Base-by-base conservation (phyloP, 2,329 filamentous ascomycete species). In the Neophaeococcomyces aloes region DNA sequence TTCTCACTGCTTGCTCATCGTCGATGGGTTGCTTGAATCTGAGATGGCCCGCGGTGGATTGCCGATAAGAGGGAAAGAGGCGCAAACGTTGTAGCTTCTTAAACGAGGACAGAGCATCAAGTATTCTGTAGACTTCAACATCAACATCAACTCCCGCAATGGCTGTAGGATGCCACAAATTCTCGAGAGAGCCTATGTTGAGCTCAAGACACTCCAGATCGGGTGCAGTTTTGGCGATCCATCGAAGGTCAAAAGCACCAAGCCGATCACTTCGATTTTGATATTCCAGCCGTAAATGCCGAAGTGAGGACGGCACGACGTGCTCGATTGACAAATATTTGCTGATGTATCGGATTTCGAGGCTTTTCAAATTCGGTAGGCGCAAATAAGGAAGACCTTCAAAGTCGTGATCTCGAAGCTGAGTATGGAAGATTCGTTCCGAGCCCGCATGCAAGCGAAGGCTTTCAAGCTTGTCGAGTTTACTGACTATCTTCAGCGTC, bases 91-190 rank as follows among this genome's bases (percentile, higher is more conserved):
- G 38, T n/a, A 56, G 43, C 1, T 45, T 47, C n/a, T 40, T 42
- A 29, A 56, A 55, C 27, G 47, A 48, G 25, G 49, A 45, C 15
- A 56, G 40, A 7, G 52, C 46, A 6, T 46, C 49, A 32, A 56
- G 36, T 17, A 52, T 51, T 3, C 44, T 31, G 31, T 56, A 56
- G 8, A 53, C 48, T 31, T 51, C 50, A n/a, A 52, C 46, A 29
- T 54, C 48, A 14, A 56, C 52, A 23, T 56, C 51, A 18, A 56
- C 48, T 1, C 52, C 53, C 1, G 52, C 51, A 29, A 56, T 51
- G 2, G 52, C 52, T 2, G 48, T 52, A 13, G 52, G 49, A 32
- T 56, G 48, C 52, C 52, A 56, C 13, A 55, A 41, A 23, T 52
- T 51, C 18, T 48, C 47, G 25, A 56, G 48, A 32, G 48, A 42